These are phyloP conservation scores for Tylopilus sp. DNA, from an alignment of 1,284 basidiomycete species.

Conservation along the genomic window DNA sequence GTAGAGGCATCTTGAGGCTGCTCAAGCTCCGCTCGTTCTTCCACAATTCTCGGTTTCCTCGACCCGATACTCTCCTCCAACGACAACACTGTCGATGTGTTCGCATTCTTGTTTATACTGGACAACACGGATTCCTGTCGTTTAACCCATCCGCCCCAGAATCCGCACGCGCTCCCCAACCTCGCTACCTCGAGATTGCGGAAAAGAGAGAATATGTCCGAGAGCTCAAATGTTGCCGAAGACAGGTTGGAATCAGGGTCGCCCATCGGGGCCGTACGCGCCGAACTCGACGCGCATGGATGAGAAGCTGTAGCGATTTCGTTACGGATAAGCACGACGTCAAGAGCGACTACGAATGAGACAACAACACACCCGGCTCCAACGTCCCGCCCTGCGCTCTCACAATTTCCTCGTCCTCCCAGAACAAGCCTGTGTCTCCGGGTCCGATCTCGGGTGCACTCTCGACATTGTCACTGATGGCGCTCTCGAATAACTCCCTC, in stretches of 20 bases:
- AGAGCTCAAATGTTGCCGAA: constrained; percentile 13
- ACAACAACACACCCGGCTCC: constrained; percentile 13
- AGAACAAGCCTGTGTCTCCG: constrained; percentile 35
- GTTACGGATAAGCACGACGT: constrained; percentile 4
- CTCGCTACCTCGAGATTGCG: constrained; percentile 56
- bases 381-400: not conserved
- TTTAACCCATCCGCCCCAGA: constrained; percentile 46
- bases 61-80: constrained; percentile 2
- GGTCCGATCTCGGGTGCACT: not conserved
- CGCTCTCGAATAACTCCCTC: constrained; percentile 34
- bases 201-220: constrained; percentile 48
- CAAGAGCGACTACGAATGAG: not conserved
- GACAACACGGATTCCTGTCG: constrained; percentile 4
- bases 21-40: constrained; percentile 24
- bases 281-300: not conserved
- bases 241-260: not conserved
- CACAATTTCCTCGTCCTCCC: constrained; percentile 37
- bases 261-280: not conserved
- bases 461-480: constrained; percentile 1
- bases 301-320: not conserved
- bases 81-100: not conserved
- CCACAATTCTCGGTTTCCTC: constrained; percentile 24
- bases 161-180: constrained; percentile 58
- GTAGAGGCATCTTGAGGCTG: not conserved
- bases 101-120: not conserved